Conservation (phyloP, 306 rosid genomes). For the Alnus glutinosa region DNA sequence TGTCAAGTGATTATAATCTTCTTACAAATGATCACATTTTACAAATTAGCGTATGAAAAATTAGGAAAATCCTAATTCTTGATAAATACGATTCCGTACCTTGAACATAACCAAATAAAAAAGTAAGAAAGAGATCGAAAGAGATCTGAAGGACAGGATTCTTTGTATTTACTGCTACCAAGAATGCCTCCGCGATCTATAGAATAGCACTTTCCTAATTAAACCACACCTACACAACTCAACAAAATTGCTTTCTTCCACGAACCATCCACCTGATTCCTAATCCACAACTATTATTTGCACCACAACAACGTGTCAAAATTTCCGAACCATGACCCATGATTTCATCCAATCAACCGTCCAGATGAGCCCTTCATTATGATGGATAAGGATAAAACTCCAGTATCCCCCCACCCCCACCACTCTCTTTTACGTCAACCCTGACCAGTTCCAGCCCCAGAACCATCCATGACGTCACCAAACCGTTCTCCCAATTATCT, state of each 20-base stretch:
- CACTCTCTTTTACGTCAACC: slow-evolving; percentile 29
- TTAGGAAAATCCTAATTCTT: too few species aligned
- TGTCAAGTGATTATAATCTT: too few species aligned
- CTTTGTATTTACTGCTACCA: slow-evolving; percentile 16
- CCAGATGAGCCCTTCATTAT: slow-evolving; percentile 9
- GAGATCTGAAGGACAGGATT: slow-evolving; percentile 1
- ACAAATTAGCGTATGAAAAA: too few species aligned
- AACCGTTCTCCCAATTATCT: slow-evolving; percentile 47
- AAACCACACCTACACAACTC: not conserved
- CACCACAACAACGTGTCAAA: slow-evolving; percentile 48
- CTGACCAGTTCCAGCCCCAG: slow-evolving; percentile 31
- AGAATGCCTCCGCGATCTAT: slow-evolving; percentile 16
- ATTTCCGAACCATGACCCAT: slow-evolving; percentile 1
- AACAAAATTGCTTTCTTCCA: slow-evolving; percentile 16
- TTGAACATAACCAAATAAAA: not conserved
- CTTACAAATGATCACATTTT: too few species aligned
- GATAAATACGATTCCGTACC: not conserved
- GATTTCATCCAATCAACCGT: slow-evolving; percentile 17
- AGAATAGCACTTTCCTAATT: not conserved
- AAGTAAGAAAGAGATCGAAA: not conserved
- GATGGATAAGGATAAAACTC: slow-evolving; percentile 60
- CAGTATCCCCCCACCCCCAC: not conserved
- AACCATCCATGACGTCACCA: slow-evolving; percentile 43
- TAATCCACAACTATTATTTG: not conserved
- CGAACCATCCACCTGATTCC: slow-evolving; percentile 3